Evolutionary conservation across 345 rosid species (phyloP), one percentile per base, ranked within the genome.

Genomic region (Streptanthus diversifolius): DNA sequence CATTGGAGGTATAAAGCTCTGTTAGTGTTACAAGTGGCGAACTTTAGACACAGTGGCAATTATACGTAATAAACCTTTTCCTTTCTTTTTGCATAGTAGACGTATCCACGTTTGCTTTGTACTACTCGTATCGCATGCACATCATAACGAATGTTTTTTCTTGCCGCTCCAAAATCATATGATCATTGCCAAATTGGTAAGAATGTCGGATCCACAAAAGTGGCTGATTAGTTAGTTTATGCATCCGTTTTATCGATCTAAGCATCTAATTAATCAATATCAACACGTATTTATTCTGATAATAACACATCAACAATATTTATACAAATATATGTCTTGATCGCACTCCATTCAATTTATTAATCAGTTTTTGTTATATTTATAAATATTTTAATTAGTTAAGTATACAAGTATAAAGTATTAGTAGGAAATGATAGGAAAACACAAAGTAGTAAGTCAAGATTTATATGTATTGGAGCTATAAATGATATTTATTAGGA

Each of bases 11-110:
- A 18, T 8, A 68, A 59, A 68, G 58, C 71, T 64, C 45, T 75
- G 36, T 27, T 5, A 57, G 60, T 8, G 72, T 53, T 76, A 58
- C 80, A 74, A 40, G 79, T 81, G 86, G 77, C 82, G 49, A 24
- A 25, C 40, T 24, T n/a, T 36, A 12, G 53, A 48, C 60, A 17
- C 29, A 1, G 27, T 69, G 79, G 61, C 66, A 80, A 59, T 40
- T 44, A 52, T 70, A 64, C 45, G 72, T 71, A 53, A 52, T 44
- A 44, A 57, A 30, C 36, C 53, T 72, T 72, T 51, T 61, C 1
- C 18, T 35, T 2, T 21, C 22, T 66, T 56, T 39, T 64, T 8
- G 11, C 10, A 41, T 2, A 37, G 32, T 62, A 39, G 60, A 45
- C 53, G 61, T 71, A 51, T 8, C 48, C 35, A 45, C 63, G 8